A percentile compares a stretch with the other conserved stretches of the same genome.
phyloP scores from a whole-genome alignment of 1,139 yeast genomes.

The Saccharomyces hybrid region DNA sequence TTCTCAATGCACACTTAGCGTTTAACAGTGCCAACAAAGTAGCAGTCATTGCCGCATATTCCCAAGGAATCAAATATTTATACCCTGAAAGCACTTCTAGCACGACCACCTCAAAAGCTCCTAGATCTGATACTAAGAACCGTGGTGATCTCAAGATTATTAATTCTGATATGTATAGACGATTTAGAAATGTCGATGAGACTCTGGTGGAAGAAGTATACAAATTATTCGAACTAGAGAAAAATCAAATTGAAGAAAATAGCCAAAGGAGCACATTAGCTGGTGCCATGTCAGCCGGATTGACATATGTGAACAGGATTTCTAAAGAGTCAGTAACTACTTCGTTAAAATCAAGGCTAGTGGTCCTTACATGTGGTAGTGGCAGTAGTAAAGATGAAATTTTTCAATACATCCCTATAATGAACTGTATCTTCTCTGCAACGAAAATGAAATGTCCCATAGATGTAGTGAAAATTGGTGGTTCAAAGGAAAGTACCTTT shows the following conservation, averaged over 20 bases:
- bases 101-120: background rate
- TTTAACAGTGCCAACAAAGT: slow-evolving; percentile 79
- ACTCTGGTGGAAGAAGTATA: slow-evolving; percentile 59
- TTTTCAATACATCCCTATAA: slow-evolving; percentile 80
- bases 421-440: slow-evolving; percentile 95
- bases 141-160: slow-evolving; percentile 20
- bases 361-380: slow-evolving; percentile 45
- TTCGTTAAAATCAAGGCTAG: slow-evolving; percentile 59
- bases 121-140: slow-evolving; percentile 17
- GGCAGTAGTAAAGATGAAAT: slow-evolving; percentile 74
- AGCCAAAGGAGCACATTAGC: slow-evolving; percentile 46
- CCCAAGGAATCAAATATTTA: slow-evolving; percentile 60
- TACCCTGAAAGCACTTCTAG: slow-evolving; percentile 46
- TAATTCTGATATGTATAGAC: slow-evolving; percentile 65
- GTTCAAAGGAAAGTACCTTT: slow-evolving; percentile 57
- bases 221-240: slow-evolving; percentile 35
- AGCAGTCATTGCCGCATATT: slow-evolving; percentile 72
- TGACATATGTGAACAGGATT: slow-evolving; percentile 71
- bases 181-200: slow-evolving; percentile 76
- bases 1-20: slow-evolving; percentile 77
- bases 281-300: slow-evolving; percentile 63
- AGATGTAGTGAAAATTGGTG: slow-evolving; percentile 81
- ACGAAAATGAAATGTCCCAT: slow-evolving; percentile 86
- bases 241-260: slow-evolving; percentile 18
- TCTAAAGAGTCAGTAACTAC: slow-evolving; percentile 42